Evolutionary conservation across 169 alveolate genomes (phyloP), one percentile per base, ranked within the genome.

Genomic region (Eimeria necatrix): DNA sequence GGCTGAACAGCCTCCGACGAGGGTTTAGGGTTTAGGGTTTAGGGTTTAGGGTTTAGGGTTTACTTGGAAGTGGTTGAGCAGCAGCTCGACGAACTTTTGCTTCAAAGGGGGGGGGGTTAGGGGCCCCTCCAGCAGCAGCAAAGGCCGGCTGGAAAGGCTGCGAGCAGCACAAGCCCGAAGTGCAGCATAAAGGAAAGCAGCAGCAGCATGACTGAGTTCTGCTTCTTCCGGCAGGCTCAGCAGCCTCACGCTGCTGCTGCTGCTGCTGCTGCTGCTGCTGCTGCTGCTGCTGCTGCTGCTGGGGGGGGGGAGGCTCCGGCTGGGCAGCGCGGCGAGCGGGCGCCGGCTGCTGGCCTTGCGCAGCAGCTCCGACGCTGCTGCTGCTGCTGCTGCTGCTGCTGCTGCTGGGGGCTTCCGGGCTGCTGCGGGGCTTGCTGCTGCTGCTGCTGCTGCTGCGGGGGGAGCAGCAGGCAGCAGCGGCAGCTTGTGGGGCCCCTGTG

Each of bases 51-150:
- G 73, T 61, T 61, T 61, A 61, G 73, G 73, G 73, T n/a, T 71
- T 71, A 71, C 83, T 14, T 16, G 83, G 41, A 71, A 71, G 51
- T 71, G 24, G 51, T 71, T 71, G 16, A 71, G 83, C 10, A 71
- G 83, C 6, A 71, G 51, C 49, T 24, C 41, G 16, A 32, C 16
- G 7, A 71, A 3, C 24, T 71, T 32, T n/a, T 8, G n/a, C 83
- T 71, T 71, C 8, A 71, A 5, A 71, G 12, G 18, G 41, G 51
- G 49, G 41, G 83, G 49, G 18, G 49, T 71, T 9, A 71, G 49
- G 51, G 4, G 22, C 51, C 83, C 83, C 83, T 71, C 83, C 51
- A 71, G 83, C 53, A 71, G 83, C 83, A 71, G 83, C 83, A 71
- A n/a, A 4, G 83, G 41, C 16, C 51, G 14, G 20, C 24, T 48